A percentile compares a stretch with the other conserved stretches of the same genome.
These are phyloP conservation scores for Xylariales sp. DNA, from an alignment of 2,329 filamentous ascomycete species.

Conservation along the genomic window DNA sequence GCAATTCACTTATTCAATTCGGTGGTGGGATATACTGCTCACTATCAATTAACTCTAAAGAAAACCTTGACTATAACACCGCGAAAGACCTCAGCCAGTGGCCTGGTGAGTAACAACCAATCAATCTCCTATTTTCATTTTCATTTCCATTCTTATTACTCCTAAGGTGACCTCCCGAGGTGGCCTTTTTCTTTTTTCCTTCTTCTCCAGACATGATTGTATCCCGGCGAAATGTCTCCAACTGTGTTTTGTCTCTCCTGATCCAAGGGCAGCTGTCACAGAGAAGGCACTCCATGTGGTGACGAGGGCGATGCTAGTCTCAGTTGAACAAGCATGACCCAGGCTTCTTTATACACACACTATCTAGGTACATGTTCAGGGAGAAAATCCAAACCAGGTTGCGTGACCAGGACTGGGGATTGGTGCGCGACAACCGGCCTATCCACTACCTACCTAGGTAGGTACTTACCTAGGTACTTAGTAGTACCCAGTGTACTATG, in stretches of 20 bases:
- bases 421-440: no score
- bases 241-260: slow-evolving; percentile 1
- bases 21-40: slow-evolving; percentile 10
- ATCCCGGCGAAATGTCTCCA: not conserved
- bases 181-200: not conserved
- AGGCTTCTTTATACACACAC: not conserved
- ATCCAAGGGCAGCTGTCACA: not conserved
- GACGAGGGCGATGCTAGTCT: not conserved
- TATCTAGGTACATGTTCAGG: not conserved
- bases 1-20: slow-evolving; percentile 18
- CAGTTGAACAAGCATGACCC: slow-evolving; percentile 4
- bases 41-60: slow-evolving; percentile 11
- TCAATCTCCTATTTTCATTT: slow-evolving; percentile 21
- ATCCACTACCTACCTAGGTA: not conserved
- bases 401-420: not conserved
- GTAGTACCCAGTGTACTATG: not conserved
- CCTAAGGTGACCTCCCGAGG: not conserved
- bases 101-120: slow-evolving; percentile 24
- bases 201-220: slow-evolving; percentile 1
- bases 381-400: not conserved
- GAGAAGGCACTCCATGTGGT: not conserved
- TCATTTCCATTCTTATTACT: not conserved
- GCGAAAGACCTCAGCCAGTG: not conserved
- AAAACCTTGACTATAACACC: not conserved
- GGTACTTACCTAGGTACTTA: no score